Conservation (phyloP, 805 yeast species). For the Candida ascalaphidarum region DNA sequence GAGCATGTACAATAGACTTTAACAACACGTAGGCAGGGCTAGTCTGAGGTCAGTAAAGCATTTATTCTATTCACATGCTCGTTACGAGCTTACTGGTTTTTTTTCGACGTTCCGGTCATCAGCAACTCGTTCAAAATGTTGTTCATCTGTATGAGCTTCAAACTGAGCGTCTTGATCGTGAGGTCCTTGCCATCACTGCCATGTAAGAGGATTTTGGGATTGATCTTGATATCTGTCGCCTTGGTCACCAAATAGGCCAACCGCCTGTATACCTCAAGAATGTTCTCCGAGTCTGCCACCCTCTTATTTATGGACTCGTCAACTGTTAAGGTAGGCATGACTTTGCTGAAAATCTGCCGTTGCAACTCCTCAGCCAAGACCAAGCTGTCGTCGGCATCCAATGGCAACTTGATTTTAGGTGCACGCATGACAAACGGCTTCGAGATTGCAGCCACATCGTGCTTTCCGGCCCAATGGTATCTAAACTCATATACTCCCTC, state of each 20-base stretch:
- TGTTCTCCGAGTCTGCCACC: conserved; percentile 17
- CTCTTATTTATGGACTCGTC: conserved; percentile 17
- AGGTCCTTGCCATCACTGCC: too few relatives aligned
- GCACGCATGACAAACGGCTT: conserved; percentile 55
- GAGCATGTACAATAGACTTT: too few relatives aligned
- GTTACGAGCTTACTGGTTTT: too few relatives aligned
- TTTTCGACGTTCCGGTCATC: too few relatives aligned
- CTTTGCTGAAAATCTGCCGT: conserved; percentile 19
- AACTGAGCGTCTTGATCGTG: conserved; percentile 19
- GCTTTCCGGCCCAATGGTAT: conserved; percentile 58
- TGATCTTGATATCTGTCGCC: conserved; percentile 29
- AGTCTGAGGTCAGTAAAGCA: too few relatives aligned
- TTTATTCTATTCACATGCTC: too few relatives aligned
- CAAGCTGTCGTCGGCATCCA: conserved; percentile 11
- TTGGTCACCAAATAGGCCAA: conserved; percentile 19
- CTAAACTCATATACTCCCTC: conserved; percentile 69
- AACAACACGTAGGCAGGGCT: too few relatives aligned
- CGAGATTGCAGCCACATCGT: conserved; percentile 59
- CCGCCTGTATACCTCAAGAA: conserved; percentile 19
- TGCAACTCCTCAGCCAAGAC: conserved; percentile 25
- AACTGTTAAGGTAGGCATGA: conserved; percentile 13
- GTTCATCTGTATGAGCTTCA: conserved; percentile 26
- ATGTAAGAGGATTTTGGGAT: conserved; percentile 25
- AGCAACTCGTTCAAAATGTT: conserved; percentile 27
- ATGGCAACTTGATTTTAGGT: conserved; percentile 29